Conservation (phyloP, 306 rosid species). For the Rosa lucieae region DNA sequence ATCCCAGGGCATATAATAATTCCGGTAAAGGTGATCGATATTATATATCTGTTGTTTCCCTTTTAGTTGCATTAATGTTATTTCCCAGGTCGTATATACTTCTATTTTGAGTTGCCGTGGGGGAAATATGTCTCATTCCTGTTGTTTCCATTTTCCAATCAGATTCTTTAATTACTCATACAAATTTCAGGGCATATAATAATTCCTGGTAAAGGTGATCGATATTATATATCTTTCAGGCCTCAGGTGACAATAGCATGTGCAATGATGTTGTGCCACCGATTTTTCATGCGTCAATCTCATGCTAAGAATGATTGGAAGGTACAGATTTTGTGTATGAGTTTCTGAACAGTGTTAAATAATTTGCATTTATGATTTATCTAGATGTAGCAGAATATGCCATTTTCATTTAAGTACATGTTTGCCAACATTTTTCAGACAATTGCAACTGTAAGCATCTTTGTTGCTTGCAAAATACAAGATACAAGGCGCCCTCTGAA, state of each 20-base stretch:
- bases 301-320: slow-evolving; percentile 59
- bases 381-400: neutral
- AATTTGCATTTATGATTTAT: neutral
- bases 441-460: slow-evolving; percentile 42
- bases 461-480: slow-evolving; percentile 50
- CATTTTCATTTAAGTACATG: neutral
- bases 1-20: neutral
- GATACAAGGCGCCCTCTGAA: slow-evolving; percentile 44
- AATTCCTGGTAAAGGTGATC: slow-evolving; percentile 8
- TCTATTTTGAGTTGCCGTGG: neutral
- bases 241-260: slow-evolving; percentile 56
- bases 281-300: slow-evolving; percentile 48
- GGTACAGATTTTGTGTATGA: slow-evolving; percentile 26
- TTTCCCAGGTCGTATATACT: neutral
- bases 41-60: slow-evolving; percentile 3
- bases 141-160: neutral
- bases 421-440: slow-evolving; percentile 35
- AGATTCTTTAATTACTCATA: neutral
- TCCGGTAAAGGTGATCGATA: slow-evolving; percentile 11
- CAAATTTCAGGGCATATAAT: neutral
- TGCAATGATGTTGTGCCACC: slow-evolving; percentile 57
- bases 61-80: neutral
- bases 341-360: neutral
- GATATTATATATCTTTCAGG: slow-evolving; percentile 38
- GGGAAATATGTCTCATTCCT: neutral